Conservation (phyloP, 257 asterid genomes). For the Solanum bulbocastanum region DNA sequence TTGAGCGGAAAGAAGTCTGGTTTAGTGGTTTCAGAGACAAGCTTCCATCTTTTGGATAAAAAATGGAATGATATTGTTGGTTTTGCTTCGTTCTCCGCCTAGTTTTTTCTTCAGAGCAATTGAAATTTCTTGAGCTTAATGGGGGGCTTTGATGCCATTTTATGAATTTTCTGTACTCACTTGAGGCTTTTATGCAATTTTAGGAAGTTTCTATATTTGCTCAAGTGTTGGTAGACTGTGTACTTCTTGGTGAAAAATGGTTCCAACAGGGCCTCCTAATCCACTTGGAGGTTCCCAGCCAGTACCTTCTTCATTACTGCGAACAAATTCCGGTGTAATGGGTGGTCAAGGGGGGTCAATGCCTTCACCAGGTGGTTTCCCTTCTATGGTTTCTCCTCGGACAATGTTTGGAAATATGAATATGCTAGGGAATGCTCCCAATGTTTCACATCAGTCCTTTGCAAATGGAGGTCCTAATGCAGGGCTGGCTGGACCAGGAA, state of each 20-base stretch:
- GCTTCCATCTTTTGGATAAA: background rate
- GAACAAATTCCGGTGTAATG: constrained; percentile 69
- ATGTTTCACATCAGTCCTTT: constrained; percentile 62
- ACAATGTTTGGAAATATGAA: constrained; percentile 55
- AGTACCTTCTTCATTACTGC: constrained; percentile 48
- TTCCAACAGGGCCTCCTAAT: constrained; percentile 71
- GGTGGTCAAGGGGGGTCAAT: constrained; percentile 74
- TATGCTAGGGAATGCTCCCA: constrained; percentile 59
- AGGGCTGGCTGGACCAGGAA: constrained; percentile 58
- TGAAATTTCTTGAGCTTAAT: background rate
- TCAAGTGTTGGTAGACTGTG: constrained; percentile 3
- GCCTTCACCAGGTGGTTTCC: constrained; percentile 50
- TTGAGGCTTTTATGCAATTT: constrained; percentile 13
- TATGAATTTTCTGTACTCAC: background rate
- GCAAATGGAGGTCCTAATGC: constrained; percentile 60
- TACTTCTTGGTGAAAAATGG: constrained; percentile 20
- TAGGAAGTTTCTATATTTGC: constrained; percentile 2
- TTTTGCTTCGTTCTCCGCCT: background rate
- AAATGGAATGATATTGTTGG: background rate
- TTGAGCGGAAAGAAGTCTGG: too few relatives aligned
- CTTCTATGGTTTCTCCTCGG: constrained; percentile 62
- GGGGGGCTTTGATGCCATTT: background rate
- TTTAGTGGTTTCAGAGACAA: background rate
- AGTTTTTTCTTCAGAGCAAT: background rate
- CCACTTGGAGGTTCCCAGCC: constrained; percentile 64